Base-by-base conservation (phyloP, 495 filamentous ascomycete genomes). In the Pyrenopolyporus hunteri region DNA sequence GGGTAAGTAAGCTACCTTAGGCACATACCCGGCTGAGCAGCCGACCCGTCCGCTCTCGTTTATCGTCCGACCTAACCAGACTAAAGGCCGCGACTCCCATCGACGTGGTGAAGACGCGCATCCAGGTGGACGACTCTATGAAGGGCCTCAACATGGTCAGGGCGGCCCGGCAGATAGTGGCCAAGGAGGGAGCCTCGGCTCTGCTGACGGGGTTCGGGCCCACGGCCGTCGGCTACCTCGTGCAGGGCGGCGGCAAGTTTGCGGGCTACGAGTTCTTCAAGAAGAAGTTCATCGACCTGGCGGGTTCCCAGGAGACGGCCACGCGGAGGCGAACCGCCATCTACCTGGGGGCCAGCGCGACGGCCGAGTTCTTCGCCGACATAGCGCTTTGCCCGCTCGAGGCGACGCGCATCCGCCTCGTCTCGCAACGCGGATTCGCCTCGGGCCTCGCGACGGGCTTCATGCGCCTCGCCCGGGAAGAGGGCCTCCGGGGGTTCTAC, bases 221-320 rank as follows among this genome's bases (percentile, higher is more conserved):
- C 53, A 90, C 88, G 42, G 83, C 83, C 45, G 86, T 87, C 44
- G 88, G 88, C 67, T 90, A 90, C 76, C 86, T 90, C 73, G 82
- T 91, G 44, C 88, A 91, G 73, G 88, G 88, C 69, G 87, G 86
- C 62, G 86, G 87, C 78, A 91, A 90, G 75, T 91, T 90, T 72
- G 85, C 85, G 69, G 88, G 88, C 58, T 91, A 90, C 68, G 88
- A 90, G 74, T 84, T 89, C 72, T 91, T 90, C 82, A 91, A 90
- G 81, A 83, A 88, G 73, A 84, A 87, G 73, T 83, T 78, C 64
- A 88, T 90, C 79, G 87, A 88, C 76, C 68, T 83, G 37, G 74
- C 88, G 36, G 83, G 88, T 42, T 72, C 70, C 0, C 81, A 80
- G 55, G 87, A 90, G 70, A 81, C 78, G 59, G 88, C 88, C 37